phyloP scores from a whole-genome alignment of 148 eudicot genomes.

The Heliamphora exappendiculata region DNA sequence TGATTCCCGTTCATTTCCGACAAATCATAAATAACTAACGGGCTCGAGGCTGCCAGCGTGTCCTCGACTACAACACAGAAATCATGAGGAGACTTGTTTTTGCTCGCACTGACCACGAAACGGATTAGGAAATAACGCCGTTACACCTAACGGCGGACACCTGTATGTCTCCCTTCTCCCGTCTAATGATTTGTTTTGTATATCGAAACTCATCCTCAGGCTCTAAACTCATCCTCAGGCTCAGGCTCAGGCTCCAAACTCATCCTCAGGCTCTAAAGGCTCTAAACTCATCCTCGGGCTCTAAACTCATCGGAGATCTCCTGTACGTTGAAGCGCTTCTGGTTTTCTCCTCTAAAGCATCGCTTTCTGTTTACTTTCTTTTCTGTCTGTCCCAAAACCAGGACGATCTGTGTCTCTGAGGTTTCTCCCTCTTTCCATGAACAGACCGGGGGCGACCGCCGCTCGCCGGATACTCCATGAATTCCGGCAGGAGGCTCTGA shows the following conservation, averaged over 20 bases:
- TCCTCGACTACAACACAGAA: not conserved
- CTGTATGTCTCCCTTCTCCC: not conserved
- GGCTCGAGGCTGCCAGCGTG: not conserved
- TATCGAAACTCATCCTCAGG: not conserved
- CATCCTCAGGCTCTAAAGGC: not conserved
- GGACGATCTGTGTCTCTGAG: not conserved
- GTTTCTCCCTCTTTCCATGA: not conserved
- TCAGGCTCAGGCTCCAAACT: not conserved
- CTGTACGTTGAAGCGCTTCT: conserved; percentile 3
- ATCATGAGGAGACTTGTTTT: not conserved
- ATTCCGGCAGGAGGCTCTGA: conserved; percentile 14
- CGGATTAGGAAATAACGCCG: conserved; percentile 1
- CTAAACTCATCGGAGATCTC: conserved; percentile 9
- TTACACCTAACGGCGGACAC: not conserved
- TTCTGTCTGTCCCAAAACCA: not conserved
- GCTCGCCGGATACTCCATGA: conserved; percentile 21
- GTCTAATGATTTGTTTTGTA: not conserved
- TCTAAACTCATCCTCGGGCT: not conserved
- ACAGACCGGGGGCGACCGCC: not conserved
- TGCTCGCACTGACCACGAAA: not conserved
- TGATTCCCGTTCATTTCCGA: not conserved
- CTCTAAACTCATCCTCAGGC: conserved; percentile 5
- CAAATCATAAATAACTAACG: no score
- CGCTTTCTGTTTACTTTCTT: not conserved
- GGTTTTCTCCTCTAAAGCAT: not conserved